Evolutionary conservation across 805 yeast species (phyloP), one percentile per base, ranked within the genome.

Genomic region (Diddensiella caesifluorescens): DNA sequence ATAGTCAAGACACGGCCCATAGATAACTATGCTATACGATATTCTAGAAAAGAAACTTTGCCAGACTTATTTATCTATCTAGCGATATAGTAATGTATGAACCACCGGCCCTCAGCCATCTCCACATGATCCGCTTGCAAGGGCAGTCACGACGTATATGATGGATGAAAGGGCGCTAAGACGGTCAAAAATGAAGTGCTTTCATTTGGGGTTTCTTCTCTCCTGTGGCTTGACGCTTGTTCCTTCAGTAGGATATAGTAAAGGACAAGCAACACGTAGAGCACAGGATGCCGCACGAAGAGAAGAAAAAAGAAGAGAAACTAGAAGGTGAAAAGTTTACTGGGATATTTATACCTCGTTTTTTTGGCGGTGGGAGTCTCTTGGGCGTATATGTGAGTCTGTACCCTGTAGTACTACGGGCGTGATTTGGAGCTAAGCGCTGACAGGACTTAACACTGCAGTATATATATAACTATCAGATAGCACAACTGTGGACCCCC

Each of bases 151-250:
- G 64, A 57, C 30, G 15, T 49, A 37, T 28, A 29, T 35, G 31
- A 39, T 37, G 29, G 43, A 51, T 55, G 52, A 74, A 72, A 72
- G 81, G 73, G 83, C 83, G 62, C 65, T 79, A 70, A 79, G 85
- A 79, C 73, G 81, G 71, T 42, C 55, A 45, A 37, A 39, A 47
- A 38, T 47, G 28, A 29, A 21, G 41, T 20, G 29, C 32, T n/a
- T 29, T 29, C 32, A 19, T 13, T 42, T 79, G 70, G 56, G 59
- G 53, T 51, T 69, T 64, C 47, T 53, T 78, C 83, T 78, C 79
- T 70, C 83, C 83, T 69, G 68, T 73, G 75, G 77, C 83, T 71
- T 72, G 84, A 78, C 83, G 77, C 83, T 71, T 73, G 60, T 56
- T 61, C 54, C 61, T 60, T 55, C 66, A 64, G 64, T 62, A 56